A percentile compares a stretch with the other conserved stretches of the same genome.
These are phyloP conservation scores for Agaricus blazei DNA, from an alignment of 768 basidiomycete species.

Conservation along the genomic window DNA sequence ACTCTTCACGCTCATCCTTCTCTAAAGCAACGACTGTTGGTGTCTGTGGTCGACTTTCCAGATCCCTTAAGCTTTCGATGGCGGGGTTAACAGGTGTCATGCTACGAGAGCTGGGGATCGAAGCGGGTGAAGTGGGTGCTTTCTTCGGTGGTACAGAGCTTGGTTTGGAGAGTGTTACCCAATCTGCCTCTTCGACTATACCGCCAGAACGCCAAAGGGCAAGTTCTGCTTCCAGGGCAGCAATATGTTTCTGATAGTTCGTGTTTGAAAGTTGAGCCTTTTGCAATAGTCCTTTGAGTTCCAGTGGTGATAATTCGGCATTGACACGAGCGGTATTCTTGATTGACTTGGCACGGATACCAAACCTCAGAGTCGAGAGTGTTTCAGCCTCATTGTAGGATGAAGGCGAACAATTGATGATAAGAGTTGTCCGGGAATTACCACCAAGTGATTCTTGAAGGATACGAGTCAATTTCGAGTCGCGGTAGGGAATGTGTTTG, in stretches of 20 bases:
- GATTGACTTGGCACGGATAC: conserved; percentile 99
- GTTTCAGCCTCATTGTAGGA: conserved; percentile 98
- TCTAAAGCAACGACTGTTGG: conserved; percentile 86
- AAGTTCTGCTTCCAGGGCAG: conserved; percentile 87
- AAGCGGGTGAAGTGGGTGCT: conserved; percentile 59
- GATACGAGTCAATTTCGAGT: conserved; percentile 98
- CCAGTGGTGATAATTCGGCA: conserved; percentile 92
- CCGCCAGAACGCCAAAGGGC: conserved; percentile 87
- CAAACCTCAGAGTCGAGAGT: conserved; percentile 94
- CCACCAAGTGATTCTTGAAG: conserved; percentile 98
- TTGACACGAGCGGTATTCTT: conserved; percentile 99
- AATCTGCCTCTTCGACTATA: conserved; percentile 76
- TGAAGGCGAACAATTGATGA: conserved; percentile 98
- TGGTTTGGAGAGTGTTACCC: conserved; percentile 68
- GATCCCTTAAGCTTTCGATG: conserved; percentile 67
- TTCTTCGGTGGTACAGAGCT: conserved; percentile 49
- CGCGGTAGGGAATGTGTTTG: conserved; percentile 96
- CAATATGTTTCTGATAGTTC: conserved; percentile 80
- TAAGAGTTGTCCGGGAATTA: conserved; percentile 92
- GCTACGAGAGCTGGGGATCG: conserved; percentile 43
- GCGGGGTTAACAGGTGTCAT: conserved; percentile 73
- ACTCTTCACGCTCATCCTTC: conserved; percentile 97
- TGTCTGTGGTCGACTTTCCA: conserved; percentile 87
- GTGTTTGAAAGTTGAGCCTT: conserved; percentile 87
- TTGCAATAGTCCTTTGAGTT: conserved; percentile 87